Conservation (phyloP, 2,329 filamentous ascomycete species). For the Trichophyton mentagrophytes region DNA sequence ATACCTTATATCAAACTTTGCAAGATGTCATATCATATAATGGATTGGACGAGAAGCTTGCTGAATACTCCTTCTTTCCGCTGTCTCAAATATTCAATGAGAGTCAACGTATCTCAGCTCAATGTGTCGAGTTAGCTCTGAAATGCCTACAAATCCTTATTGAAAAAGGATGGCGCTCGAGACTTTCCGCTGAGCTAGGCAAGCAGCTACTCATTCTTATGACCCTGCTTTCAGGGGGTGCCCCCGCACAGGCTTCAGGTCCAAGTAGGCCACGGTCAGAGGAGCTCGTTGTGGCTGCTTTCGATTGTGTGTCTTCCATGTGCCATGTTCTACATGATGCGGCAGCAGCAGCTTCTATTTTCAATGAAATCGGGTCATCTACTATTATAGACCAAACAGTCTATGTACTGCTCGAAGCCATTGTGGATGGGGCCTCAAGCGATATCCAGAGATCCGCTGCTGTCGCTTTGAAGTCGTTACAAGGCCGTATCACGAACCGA, state of each 20-base stretch:
- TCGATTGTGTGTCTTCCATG: slow-evolving; percentile 50
- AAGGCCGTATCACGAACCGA: slow-evolving; percentile 53
- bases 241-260: slow-evolving; percentile 40
- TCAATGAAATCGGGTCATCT: slow-evolving; percentile 46
- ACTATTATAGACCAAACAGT: slow-evolving; percentile 73
- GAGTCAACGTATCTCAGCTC: slow-evolving; percentile 57
- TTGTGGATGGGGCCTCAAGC: slow-evolving; percentile 51
- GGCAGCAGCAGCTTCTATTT: slow-evolving; percentile 31
- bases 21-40: slow-evolving; percentile 29
- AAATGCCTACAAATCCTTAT: slow-evolving; percentile 64
- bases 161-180: slow-evolving; percentile 61
- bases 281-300: slow-evolving; percentile 60
- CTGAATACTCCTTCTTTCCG: slow-evolving; percentile 92
- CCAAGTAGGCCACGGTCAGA: slow-evolving; percentile 38
- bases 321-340: slow-evolving; percentile 39
- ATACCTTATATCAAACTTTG: slow-evolving; percentile 30
- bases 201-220: slow-evolving; percentile 78
- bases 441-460: slow-evolving; percentile 61
- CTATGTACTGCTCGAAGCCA: slow-evolving; percentile 62
- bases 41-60: slow-evolving; percentile 62
- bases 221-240: slow-evolving; percentile 65
- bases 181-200: slow-evolving; percentile 57
- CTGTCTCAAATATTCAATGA: slow-evolving; percentile 73
- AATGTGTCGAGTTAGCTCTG: slow-evolving; percentile 58
- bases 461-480: slow-evolving; percentile 49